These are phyloP conservation scores for Ambrosia hybrid DNA, from an alignment of 140 eudicot genomes.

Conservation along the genomic window DNA sequence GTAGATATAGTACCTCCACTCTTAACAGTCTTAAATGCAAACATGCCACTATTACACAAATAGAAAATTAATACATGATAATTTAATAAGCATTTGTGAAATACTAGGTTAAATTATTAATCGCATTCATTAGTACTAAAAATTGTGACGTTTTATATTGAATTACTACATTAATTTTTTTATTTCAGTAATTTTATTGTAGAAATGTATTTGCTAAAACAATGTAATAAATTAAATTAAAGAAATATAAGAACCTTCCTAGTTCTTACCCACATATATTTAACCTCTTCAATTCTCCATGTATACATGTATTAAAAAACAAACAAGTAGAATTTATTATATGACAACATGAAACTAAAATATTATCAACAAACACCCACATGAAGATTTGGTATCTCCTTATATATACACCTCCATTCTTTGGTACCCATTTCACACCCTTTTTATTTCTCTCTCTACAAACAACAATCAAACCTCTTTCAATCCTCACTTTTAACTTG, in stretches of 20 bases:
- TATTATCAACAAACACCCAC: conserved; percentile 33
- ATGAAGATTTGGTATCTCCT: conserved; percentile 20
- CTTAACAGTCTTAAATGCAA: too few species aligned
- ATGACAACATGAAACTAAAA: conserved; percentile 36
- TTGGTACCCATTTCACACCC: conserved; percentile 21
- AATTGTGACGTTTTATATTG: too few species aligned
- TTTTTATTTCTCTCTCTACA: conserved; percentile 28
- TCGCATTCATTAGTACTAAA: too few species aligned
- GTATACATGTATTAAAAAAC: conserved; percentile 14
- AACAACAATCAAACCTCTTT: not conserved
- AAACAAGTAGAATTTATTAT: conserved; percentile 37
- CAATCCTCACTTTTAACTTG: not conserved
- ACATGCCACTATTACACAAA: too few species aligned
- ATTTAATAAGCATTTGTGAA: too few species aligned
- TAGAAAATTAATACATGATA: too few species aligned
- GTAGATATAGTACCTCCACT: too few species aligned
- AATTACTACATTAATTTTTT: not conserved
- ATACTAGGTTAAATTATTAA: too few species aligned
- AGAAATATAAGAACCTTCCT: conserved; percentile 42
- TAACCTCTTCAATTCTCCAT: conserved; percentile 16
- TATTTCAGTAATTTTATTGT: too few species aligned
- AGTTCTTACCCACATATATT: conserved; percentile 24
- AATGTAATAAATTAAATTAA: not conserved
- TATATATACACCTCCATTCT: conserved; percentile 35
- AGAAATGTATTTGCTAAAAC: not conserved